phyloP scores from a whole-genome alignment of 495 filamentous ascomycete genomes.

The Penicillium lagena region DNA sequence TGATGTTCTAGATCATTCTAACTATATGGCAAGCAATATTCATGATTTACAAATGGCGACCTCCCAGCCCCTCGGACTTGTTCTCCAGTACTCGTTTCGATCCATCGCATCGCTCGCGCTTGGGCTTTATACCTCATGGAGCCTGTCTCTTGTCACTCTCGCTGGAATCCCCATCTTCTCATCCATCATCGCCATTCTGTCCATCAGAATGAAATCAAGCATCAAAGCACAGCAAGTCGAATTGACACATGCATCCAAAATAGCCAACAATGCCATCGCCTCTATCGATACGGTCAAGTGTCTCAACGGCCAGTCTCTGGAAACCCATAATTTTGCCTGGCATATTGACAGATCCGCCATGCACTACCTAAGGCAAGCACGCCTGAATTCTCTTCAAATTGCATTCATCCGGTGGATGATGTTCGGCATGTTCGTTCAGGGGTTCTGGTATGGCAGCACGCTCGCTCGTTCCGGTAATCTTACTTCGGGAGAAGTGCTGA shows the following conservation, averaged over 20 bases:
- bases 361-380: constrained; percentile 62
- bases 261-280: constrained; percentile 58
- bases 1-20: too few relatives aligned
- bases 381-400: constrained; percentile 61
- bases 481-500: constrained; percentile 65
- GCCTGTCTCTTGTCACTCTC: constrained; percentile 76
- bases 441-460: constrained; percentile 81
- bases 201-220: constrained; percentile 52
- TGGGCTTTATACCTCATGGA: constrained; percentile 75
- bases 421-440: constrained; percentile 77
- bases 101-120: constrained; percentile 57
- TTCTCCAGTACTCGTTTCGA: constrained; percentile 55
- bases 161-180: constrained; percentile 66
- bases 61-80: constrained; percentile 69
- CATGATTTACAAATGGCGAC: constrained; percentile 76
- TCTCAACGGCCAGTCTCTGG: constrained; percentile 70
- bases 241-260: constrained; percentile 65
- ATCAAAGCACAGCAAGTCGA: constrained; percentile 64
- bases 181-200: constrained; percentile 50
- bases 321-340: constrained; percentile 56
- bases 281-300: constrained; percentile 85
- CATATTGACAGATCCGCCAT: constrained; percentile 53
- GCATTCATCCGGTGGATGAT: constrained; percentile 67
- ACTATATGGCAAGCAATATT: constrained; percentile 51
- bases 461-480: constrained; percentile 51